Evolutionary conservation across 176 grass and related monocot species (phyloP).

Genomic region (Avena insularis): DNA sequence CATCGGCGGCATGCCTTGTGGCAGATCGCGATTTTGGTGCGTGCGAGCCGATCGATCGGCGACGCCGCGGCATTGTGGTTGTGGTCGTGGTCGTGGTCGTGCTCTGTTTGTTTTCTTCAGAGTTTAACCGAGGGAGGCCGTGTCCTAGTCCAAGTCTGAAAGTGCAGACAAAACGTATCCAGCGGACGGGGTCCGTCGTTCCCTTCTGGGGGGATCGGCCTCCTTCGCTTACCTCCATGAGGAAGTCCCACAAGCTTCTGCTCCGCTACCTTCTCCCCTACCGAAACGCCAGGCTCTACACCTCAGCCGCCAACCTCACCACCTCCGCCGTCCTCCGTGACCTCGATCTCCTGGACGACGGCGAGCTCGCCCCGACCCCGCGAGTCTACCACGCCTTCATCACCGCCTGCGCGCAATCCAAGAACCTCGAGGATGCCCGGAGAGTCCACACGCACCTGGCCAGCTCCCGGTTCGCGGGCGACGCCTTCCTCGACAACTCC

Average conservation of each 20-base stretch:
- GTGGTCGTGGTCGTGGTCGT: background rate
- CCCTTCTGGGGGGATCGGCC: too few species aligned
- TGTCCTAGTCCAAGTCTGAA: background rate
- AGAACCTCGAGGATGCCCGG: conserved; percentile 42
- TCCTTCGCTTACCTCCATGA: conserved; percentile 1
- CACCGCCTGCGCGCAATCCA: conserved; percentile 46
- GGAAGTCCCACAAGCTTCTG: conserved; percentile 13
- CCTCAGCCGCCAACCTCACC: background rate
- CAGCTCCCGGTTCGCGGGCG: conserved; percentile 39
- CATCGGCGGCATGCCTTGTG: background rate
- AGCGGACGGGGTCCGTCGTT: background rate
- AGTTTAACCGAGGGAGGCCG: too few species aligned
- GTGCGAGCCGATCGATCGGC: background rate
- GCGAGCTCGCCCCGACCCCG: conserved; percentile 44
- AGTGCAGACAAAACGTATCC: background rate
- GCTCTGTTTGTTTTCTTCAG: too few species aligned
- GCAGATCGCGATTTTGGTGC: background rate
- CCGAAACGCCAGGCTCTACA: background rate
- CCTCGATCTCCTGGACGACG: conserved; percentile 49
- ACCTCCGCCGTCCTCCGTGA: conserved; percentile 8
- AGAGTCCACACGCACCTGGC: conserved; percentile 47
- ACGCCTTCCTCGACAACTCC: conserved; percentile 66
- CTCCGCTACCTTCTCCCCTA: background rate
- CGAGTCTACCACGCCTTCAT: conserved; percentile 51
- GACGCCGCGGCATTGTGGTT: background rate